Evolutionary conservation across 2,329 filamentous ascomycete species (phyloP), one percentile per base, ranked within the genome.

Genomic region (Botryotinia convoluta): DNA sequence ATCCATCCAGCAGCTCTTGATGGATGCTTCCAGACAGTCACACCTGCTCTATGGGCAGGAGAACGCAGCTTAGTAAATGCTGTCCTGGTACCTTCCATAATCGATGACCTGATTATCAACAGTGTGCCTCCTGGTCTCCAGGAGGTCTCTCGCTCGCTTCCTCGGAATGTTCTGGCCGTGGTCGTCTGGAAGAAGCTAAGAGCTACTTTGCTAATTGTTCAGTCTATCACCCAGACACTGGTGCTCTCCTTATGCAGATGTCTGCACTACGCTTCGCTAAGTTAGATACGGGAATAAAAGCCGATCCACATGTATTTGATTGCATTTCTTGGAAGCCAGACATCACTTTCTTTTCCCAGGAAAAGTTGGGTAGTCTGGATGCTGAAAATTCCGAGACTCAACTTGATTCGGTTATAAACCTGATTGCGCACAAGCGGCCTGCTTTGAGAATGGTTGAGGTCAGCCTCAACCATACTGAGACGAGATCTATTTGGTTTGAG

Each of bases 351-450:
- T 78, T 10, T 70, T 72, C 64, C 16, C 74, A 64, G 26, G 73
- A 37, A 29, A 64, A n/a, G 20, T 73, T 44, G 35, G 51, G 20
- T 35, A 63, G 42, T 26, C 61, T 44, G 35, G 48, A 22, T 18
- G n/a, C 6, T 62, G 29, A 59, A n/a, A 42, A 68, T 45, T 51
- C 69, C 9, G 39, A 54, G 39, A 60, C 42, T 32, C 69, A 35
- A 20, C 26, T 70, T 26, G 69, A 54, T 39, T 72, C 54, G 72
- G 73, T 82, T 2, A 70, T 84, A 9, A 80, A 84, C 65, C 73
- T 83, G 0, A 71, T 83, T 0, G 81, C 79, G 0, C 81, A 84
- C 73, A 82, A 81, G 72, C 82, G 78, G 35, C 83, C 83, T 2
- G 57, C 64, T 2, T 76, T 82, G 3, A 79, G 73, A 1, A 78